Evolutionary conservation across 2,329 filamentous ascomycete species (phyloP).

Genomic region (Penicillium nordicum): DNA sequence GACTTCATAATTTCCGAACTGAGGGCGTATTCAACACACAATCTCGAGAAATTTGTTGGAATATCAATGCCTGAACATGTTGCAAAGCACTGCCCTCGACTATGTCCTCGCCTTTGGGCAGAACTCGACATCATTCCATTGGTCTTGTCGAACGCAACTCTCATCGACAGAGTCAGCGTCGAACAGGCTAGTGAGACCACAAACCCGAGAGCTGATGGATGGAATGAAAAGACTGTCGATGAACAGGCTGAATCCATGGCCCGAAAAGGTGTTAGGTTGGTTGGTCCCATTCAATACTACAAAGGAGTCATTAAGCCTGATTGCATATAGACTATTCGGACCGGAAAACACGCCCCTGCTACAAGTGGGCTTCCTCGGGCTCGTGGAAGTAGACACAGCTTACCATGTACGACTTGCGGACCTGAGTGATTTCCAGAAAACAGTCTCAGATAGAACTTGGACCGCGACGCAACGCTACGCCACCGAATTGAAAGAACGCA

Average conservation of each 20-base stretch:
- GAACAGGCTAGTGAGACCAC: conserved; percentile 25
- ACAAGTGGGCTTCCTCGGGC: conserved; percentile 62
- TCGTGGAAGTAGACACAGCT: conserved; percentile 67
- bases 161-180: conserved; percentile 10
- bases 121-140: conserved; percentile 74
- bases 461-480: conserved; percentile 62
- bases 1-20: conserved; percentile 60
- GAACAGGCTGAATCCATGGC: conserved; percentile 80
- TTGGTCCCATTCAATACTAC: not conserved
- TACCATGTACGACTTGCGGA: conserved; percentile 61
- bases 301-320: conserved; percentile 5
- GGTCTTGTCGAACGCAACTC: conserved; percentile 49
- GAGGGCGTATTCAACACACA: conserved; percentile 59
- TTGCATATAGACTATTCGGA: conserved; percentile 59
- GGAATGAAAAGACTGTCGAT: conserved; percentile 62
- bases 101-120: conserved; percentile 70
- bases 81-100: conserved; percentile 57
- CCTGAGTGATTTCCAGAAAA: conserved; percentile 57
- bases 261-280: conserved; percentile 69
- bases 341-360: conserved; percentile 68
- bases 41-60: conserved; percentile 71
- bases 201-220: conserved; percentile 20
- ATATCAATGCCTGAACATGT: conserved; percentile 64
- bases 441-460: conserved; percentile 63
- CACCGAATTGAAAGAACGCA: conserved; percentile 58